These are phyloP conservation scores for Maudiozyma bulderi DNA, from an alignment of 805 yeast genomes.

Conservation along the genomic window DNA sequence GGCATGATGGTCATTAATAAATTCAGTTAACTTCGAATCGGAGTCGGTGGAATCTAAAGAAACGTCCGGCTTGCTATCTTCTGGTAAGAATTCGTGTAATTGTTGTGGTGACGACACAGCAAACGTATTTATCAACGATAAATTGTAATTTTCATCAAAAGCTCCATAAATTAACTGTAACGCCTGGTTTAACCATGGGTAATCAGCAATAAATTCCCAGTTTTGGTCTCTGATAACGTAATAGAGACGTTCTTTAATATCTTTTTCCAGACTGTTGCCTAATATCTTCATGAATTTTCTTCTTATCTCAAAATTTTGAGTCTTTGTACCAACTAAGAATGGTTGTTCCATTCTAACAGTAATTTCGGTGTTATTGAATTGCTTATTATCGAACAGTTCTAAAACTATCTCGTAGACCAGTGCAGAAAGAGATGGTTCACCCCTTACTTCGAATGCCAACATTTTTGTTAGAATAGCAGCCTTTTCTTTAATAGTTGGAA, in stretches of 20 bases:
- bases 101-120: conserved; percentile 37
- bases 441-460: conserved; percentile 85
- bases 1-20: conserved; percentile 29
- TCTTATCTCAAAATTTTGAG: conserved; percentile 66
- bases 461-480: conserved; percentile 89
- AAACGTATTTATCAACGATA: conserved; percentile 43
- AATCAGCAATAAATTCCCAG: conserved; percentile 92
- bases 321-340: conserved; percentile 84
- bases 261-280: conserved; percentile 67
- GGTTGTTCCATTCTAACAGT: conserved; percentile 96
- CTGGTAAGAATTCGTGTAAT: conserved; percentile 11
- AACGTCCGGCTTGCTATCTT: conserved; percentile 1
- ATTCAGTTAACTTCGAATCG: conserved; percentile 16
- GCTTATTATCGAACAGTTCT: conserved; percentile 74
- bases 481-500: conserved; percentile 92
- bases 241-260: conserved; percentile 66
- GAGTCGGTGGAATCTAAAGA: conserved; percentile 9
- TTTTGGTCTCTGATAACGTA: conserved; percentile 91
- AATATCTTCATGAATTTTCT: conserved; percentile 70
- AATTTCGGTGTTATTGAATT: conserved; percentile 72
- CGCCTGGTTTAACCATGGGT: conserved; percentile 92
- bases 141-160: conserved; percentile 41
- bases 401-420: conserved; percentile 80
- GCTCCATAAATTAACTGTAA: conserved; percentile 77
- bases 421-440: conserved; percentile 67